A percentile compares a stretch with the other conserved stretches of the same genome.
These are phyloP conservation scores for Pyronema omphalodes DNA, from an alignment of 495 filamentous ascomycete genomes.

Conservation along the genomic window DNA sequence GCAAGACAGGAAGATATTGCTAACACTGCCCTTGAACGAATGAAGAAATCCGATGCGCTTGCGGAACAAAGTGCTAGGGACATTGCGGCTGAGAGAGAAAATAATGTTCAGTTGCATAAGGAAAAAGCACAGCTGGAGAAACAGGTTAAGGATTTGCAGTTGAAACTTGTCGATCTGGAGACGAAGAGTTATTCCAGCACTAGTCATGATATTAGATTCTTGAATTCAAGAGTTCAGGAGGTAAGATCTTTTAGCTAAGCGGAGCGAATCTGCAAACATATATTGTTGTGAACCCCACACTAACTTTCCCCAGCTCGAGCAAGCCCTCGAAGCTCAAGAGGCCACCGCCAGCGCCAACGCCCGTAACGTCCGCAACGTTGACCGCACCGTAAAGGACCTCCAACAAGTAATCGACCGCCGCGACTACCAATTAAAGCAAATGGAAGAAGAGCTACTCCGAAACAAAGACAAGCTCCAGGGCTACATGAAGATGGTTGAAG, in stretches of 20 bases:
- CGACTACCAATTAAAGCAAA: constrained; percentile 62
- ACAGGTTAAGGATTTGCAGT: constrained; percentile 72
- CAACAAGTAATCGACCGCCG: constrained; percentile 82
- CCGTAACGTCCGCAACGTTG: constrained; percentile 77
- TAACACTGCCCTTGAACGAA: constrained; percentile 84
- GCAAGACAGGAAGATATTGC: constrained; percentile 91
- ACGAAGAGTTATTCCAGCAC: constrained; percentile 90
- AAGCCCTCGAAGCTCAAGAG: constrained; percentile 75
- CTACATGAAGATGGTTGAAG: constrained; percentile 75
- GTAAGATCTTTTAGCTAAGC: constrained; percentile 32
- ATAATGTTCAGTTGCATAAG: constrained; percentile 66
- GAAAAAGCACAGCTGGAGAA: constrained; percentile 87
- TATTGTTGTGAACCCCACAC: constrained; percentile 6
- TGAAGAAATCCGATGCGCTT: constrained; percentile 87
- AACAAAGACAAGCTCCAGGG: constrained; percentile 78
- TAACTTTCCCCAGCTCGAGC: constrained; percentile 50
- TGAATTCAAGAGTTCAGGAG: constrained; percentile 90
- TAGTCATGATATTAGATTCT: constrained; percentile 85
- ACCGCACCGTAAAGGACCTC: constrained; percentile 85
- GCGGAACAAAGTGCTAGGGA: constrained; percentile 85
- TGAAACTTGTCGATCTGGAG: constrained; percentile 79
- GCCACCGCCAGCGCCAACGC: constrained; percentile 55
- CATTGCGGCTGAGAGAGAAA: constrained; percentile 74
- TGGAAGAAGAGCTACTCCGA: constrained; percentile 64
- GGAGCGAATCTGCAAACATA: not conserved